Base-by-base conservation (phyloP, 2,329 filamentous ascomycete species). In the Didymella keratinophila region DNA sequence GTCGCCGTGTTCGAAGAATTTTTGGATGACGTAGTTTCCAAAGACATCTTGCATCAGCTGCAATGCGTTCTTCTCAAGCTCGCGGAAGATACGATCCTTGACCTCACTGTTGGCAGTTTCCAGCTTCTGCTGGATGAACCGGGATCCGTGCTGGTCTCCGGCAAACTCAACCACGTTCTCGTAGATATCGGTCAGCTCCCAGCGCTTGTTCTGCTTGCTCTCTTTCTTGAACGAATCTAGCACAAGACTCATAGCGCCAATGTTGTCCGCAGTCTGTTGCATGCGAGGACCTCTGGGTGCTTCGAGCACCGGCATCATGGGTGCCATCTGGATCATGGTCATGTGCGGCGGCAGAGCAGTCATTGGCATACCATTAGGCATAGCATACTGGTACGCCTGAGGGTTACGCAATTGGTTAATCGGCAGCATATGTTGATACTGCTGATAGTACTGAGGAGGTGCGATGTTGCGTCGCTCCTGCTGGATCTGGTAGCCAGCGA, bases 21-120 rank as follows among this genome's bases (percentile, higher is more conserved):
- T 98, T 72, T 99, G 95, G 37, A 98, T 93, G 34, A 99, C 95
- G 72, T 98, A 99, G 76, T 99, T 99, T 52, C 95, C 95, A 72
- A 97, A 99, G 0, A 98, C 89, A 75, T 98, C 95, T 44, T 89
- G 94, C 92, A 97, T 97, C 46, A 99, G 81, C 71, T 94, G 92
- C 28, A 96, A 78, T 1, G 90, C 87, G 66, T 99, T 95, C 0
- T 88, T 86, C 67, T 91, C 86, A 44, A 99, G 92, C 76, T 98
- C 95, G 0, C 84, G 83, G 80, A 97, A 98, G 0, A 98, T 86
- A 55, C 89, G 88, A 30, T 96, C 92, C 78, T 97, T 98, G 72
- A 97, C 94, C 61, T 98, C 95, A 70, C 93, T 97, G 74, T 96
- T 97, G 54, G 95, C 95, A 1, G 87, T 90, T 76, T 95, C 91